Conservation (phyloP, 2,329 filamentous ascomycete genomes). For the Colletotrichum eleusines region DNA sequence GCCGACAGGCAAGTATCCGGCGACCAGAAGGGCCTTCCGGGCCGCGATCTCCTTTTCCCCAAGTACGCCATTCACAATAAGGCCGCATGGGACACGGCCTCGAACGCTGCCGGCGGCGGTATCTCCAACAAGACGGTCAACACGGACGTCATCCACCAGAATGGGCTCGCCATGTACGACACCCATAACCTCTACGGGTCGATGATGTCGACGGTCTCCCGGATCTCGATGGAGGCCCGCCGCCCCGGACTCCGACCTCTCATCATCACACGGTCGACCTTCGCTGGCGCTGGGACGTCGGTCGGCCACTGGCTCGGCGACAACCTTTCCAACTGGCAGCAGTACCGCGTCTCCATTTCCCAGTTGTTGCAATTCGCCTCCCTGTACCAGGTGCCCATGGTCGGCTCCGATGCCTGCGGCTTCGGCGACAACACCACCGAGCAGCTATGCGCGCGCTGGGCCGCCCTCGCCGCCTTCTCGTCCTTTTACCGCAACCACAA, state of each 20-base stretch:
- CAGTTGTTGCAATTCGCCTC: conserved; percentile 51
- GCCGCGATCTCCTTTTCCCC: conserved; percentile 73
- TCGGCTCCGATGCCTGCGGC: conserved; percentile 81
- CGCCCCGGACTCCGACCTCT: conserved; percentile 74
- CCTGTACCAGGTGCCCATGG: conserved; percentile 77
- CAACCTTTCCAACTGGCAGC: conserved; percentile 66
- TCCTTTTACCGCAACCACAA: conserved; percentile 81
- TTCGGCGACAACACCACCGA: conserved; percentile 75
- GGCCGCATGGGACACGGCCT: conserved; percentile 57
- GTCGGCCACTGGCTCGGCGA: conserved; percentile 72
- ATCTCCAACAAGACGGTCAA: conserved; percentile 71
- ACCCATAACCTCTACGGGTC: conserved; percentile 83
- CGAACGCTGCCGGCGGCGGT: conserved; percentile 52
- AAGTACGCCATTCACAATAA: conserved; percentile 75
- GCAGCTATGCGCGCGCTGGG: conserved; percentile 77
- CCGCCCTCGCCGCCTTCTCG: conserved; percentile 75
- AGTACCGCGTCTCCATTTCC: conserved; percentile 59
- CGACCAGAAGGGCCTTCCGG: conserved; percentile 68
- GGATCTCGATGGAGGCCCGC: conserved; percentile 73
- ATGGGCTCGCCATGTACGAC: conserved; percentile 77
- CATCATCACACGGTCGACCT: conserved; percentile 82
- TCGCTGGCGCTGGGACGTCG: conserved; percentile 76
- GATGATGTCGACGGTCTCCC: conserved; percentile 77
- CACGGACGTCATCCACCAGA: conserved; percentile 76
- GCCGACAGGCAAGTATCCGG: conserved; percentile 47